Conservation (phyloP, 805 yeast genomes). For the Naumovozyma castellii region DNA sequence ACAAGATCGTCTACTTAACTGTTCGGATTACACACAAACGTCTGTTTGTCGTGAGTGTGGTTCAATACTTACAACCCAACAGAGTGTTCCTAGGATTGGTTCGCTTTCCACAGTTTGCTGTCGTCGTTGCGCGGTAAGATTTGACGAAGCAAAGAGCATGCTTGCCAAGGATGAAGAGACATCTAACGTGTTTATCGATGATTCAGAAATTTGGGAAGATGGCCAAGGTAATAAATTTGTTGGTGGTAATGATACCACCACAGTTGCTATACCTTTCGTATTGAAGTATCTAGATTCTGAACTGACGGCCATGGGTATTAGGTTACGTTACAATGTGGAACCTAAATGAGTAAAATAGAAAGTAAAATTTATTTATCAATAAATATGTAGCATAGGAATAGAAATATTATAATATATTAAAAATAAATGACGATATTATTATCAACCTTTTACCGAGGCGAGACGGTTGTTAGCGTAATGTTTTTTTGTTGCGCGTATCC, state of each 20-base stretch:
- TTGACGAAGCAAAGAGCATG: constrained; percentile 45
- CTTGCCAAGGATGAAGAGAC: constrained; percentile 28
- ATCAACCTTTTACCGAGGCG: too few relatives aligned
- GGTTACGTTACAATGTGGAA: constrained; percentile 77
- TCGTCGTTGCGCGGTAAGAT: constrained; percentile 76
- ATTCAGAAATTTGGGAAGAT: constrained; percentile 88
- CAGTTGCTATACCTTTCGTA: constrained; percentile 94
- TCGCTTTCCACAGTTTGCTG: constrained; percentile 69
- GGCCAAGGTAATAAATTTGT: constrained; percentile 86
- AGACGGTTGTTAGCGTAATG: too few relatives aligned
- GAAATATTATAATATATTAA: not conserved
- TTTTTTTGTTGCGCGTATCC: too few relatives aligned
- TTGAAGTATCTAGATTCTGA: constrained; percentile 91
- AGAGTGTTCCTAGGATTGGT: constrained; percentile 86
- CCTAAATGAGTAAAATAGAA: constrained; percentile 35
- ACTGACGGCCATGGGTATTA: constrained; percentile 94
- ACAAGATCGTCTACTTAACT: constrained; percentile 89
- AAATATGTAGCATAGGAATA: not conserved
- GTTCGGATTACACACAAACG: constrained; percentile 91
- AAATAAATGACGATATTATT: too few relatives aligned
- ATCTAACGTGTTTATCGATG: constrained; percentile 42
- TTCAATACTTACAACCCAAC: constrained; percentile 78
- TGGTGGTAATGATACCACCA: constrained; percentile 91
- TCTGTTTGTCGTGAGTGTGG: constrained; percentile 90
- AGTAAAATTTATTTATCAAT: not conserved